Evolutionary conservation across 2,329 filamentous ascomycete genomes (phyloP).

Genomic region (Colletotrichum tofieldiae): DNA sequence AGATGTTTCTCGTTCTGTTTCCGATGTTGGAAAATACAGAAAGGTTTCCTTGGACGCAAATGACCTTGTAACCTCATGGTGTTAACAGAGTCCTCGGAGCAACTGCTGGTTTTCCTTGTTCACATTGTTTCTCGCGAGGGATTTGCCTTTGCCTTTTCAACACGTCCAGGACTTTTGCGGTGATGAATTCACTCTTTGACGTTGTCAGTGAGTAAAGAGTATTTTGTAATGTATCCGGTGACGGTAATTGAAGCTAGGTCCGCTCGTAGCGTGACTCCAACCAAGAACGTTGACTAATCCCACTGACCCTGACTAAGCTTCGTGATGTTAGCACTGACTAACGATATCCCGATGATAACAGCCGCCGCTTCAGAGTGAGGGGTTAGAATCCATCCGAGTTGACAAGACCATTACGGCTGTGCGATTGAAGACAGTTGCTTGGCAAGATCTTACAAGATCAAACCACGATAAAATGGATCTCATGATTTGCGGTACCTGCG

Average conservation of each 20-base stretch:
- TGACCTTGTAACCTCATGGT: too few relatives aligned
- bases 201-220: too few relatives aligned
- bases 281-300: not conserved
- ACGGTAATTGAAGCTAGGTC: not conserved
- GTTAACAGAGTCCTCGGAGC: too few relatives aligned
- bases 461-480: constrained; percentile 27
- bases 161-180: too few relatives aligned
- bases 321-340: not conserved
- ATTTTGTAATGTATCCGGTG: too few relatives aligned
- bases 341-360: not conserved
- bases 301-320: not conserved
- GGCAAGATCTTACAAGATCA: not conserved
- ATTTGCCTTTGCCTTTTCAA: too few relatives aligned
- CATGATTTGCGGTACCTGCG: constrained; percentile 78
- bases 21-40: too few relatives aligned
- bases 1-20: too few relatives aligned
- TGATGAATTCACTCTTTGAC: too few relatives aligned
- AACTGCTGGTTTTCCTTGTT: too few relatives aligned
- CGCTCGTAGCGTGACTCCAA: not conserved
- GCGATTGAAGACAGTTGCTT: not conserved
- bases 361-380: not conserved
- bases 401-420: not conserved
- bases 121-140: too few relatives aligned
- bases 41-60: too few relatives aligned
- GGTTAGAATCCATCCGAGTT: not conserved